Base-by-base conservation (phyloP, 805 yeast genomes). In the Candida qinlingensis region DNA sequence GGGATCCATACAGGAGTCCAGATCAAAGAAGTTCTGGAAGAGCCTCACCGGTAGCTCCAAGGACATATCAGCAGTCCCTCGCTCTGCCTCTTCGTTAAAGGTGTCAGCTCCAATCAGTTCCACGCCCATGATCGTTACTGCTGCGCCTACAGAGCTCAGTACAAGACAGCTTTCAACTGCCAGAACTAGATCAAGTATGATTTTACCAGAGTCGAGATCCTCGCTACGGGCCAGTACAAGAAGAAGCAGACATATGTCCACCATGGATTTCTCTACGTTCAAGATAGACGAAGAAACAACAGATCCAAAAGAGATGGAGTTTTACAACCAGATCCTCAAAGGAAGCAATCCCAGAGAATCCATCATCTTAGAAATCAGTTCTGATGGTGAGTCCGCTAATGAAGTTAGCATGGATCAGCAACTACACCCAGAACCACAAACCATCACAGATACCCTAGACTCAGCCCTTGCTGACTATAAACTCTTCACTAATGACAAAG, bases 291-390 rank as follows among this genome's bases (percentile, higher is more conserved):
- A 48, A 6, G 35, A 51, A 4, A 39, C 39, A 1, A 47, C 56
- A 6, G 63, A 59, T 35, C 53, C 57, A 10, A 57, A 53, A 33
- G 63, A 59, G 30, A 30, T 54, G 4, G 61, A 58, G 35, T 58
- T 59, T 41, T 58, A 59, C 46, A 41, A 49, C 10, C 41, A 48
- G 5, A 37, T 57, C 2, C 25, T 47, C 11, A 30, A 31, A 26
- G 12, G 12, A n/a, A 39, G 13, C 8, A 8, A 7, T 9, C 9
- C 2, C 9, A 39, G 26, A 28, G 34, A 42, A 8, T 28, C 39
- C 11, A 34, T 36, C 10, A 13, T n/a, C 7, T 12, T 26, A 10
- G 31, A 38, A 11, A 27, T n/a, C 10, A n/a, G 8, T n/a, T 12
- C 9, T 8, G 19, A 11, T 19, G 6, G 40, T 33, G 47, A 37